These are phyloP conservation scores for Davidsoniella virescens DNA, from an alignment of 2,329 filamentous ascomycete genomes.

Conservation along the genomic window DNA sequence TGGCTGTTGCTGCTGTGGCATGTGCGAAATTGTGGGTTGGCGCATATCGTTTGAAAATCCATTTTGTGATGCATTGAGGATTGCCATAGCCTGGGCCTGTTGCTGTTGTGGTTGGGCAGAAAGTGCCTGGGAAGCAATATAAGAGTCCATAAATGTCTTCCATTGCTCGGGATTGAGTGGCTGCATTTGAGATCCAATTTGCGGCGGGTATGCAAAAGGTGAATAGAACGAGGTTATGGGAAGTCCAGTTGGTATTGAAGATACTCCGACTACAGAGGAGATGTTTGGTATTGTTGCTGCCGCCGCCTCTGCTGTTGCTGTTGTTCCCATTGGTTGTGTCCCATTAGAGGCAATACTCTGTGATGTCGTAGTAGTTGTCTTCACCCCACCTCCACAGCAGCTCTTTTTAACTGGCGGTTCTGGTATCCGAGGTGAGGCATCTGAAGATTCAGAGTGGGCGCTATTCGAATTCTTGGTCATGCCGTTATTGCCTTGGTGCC, in stretches of 20 bases:
- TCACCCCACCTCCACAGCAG: constrained; percentile 16
- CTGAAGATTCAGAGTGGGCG: neutral
- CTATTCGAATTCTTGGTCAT: constrained; percentile 1
- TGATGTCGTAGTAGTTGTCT: neutral
- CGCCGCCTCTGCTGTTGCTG: neutral
- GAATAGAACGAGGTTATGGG: constrained; percentile 23
- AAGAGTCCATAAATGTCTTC: constrained; percentile 29
- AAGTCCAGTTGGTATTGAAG: constrained; percentile 21
- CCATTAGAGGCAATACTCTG: neutral
- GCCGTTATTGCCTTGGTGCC: neutral
- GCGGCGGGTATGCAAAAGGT: constrained; percentile 33
- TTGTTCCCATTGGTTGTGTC: neutral
- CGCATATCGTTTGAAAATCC: too few species aligned
- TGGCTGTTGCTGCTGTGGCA: constrained; percentile 4
- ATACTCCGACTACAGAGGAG: too few species aligned
- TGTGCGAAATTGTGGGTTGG: neutral
- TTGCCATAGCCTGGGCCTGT: neutral
- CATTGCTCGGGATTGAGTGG: constrained; percentile 38
- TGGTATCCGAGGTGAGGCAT: neutral
- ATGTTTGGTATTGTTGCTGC: neutral
- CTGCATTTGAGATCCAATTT: constrained; percentile 38
- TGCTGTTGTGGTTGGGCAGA: neutral
- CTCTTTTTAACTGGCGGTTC: constrained; percentile 10
- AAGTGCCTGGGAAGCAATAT: constrained; percentile 14
- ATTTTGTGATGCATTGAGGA: too few species aligned